Percentiles rank a stretch among this genome's conserved stretches.
phyloP scores from a whole-genome alignment of 371 early-diverging fungal genomes.

The Apophysomyces ossiformis region DNA sequence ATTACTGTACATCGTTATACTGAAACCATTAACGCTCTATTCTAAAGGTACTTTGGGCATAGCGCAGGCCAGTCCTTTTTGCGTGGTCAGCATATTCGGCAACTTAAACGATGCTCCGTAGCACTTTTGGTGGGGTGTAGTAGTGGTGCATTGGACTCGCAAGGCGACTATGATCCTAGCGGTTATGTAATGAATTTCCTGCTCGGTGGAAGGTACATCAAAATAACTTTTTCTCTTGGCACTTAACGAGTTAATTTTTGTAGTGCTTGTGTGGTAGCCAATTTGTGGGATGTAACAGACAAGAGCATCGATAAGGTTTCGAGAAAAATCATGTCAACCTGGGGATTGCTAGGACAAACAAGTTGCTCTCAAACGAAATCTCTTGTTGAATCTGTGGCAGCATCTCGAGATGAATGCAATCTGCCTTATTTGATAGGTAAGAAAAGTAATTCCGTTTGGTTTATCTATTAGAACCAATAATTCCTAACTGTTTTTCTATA shows the following conservation, averaged over 20 bases:
- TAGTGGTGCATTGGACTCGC: constrained; percentile 72
- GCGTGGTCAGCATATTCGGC: constrained; percentile 66
- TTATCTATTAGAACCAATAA: no score
- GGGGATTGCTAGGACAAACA: constrained; percentile 64
- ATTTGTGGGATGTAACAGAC: constrained; percentile 99
- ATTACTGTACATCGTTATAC: neutral
- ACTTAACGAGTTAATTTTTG: neutral
- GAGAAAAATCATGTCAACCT: constrained; percentile 64
- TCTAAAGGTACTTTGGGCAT: constrained; percentile 94
- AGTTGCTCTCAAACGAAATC: constrained; percentile 39
- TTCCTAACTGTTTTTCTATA: neutral
- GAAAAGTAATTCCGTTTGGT: no score
- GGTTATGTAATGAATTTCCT: constrained; percentile 84
- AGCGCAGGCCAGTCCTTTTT: constrained; percentile 94
- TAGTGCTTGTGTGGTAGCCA: constrained; percentile 90
- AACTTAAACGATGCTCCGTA: constrained; percentile 70
- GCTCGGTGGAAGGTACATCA: constrained; percentile 70
- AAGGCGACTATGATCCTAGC: constrained; percentile 87
- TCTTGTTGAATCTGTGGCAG: constrained; percentile 75
- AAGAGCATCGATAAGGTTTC: constrained; percentile 95
- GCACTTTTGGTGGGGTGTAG: constrained; percentile 92
- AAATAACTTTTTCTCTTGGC: neutral
- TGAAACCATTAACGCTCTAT: constrained; percentile 5
- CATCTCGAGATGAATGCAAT: constrained; percentile 75
- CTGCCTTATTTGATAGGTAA: constrained; percentile 87